A percentile compares a stretch with the other conserved stretches of the same genome.
Conservation (phyloP, 176 grass and related monocot genomes). For the Phyllostachys edulis region DNA sequence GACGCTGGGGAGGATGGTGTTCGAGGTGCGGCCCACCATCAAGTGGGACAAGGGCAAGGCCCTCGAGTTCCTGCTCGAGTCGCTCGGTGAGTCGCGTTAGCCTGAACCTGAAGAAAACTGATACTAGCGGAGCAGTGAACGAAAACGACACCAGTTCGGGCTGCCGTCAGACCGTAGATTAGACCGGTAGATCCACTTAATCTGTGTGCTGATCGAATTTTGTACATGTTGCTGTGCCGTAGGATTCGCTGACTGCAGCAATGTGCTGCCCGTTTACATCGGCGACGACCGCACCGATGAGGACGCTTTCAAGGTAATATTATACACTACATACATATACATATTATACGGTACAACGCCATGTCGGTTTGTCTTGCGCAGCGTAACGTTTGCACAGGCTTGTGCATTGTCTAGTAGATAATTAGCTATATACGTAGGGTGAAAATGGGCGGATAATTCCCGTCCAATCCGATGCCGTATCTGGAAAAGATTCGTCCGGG, state of each 20-base stretch:
- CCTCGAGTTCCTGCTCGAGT: slow-evolving; percentile 90
- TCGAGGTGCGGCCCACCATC: slow-evolving; percentile 84
- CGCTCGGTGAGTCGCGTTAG: slow-evolving; percentile 50
- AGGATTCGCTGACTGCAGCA: slow-evolving; percentile 61
- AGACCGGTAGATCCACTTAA: background rate
- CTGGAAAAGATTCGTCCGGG: too few species aligned
- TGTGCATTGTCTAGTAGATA: background rate
- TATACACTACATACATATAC: background rate
- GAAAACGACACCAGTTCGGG: background rate
- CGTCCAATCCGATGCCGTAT: too few species aligned
- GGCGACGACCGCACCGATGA: slow-evolving; percentile 96
- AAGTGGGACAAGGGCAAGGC: slow-evolving; percentile 99
- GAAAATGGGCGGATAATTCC: too few species aligned
- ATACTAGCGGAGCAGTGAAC: background rate
- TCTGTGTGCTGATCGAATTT: background rate
- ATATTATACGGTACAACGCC: background rate
- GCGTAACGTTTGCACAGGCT: too few species aligned
- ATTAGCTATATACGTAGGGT: background rate
- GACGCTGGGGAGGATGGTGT: slow-evolving; percentile 73
- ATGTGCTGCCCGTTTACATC: slow-evolving; percentile 79
- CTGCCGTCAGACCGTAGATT: background rate
- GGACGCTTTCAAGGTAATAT: slow-evolving; percentile 75
- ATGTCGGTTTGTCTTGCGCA: background rate
- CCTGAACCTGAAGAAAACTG: background rate
- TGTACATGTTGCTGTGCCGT: background rate